Percentiles rank a stretch among this genome's conserved stretches.
These are phyloP conservation scores for Flaveria linearis DNA, from an alignment of 129 eudicot species.

Conservation along the genomic window DNA sequence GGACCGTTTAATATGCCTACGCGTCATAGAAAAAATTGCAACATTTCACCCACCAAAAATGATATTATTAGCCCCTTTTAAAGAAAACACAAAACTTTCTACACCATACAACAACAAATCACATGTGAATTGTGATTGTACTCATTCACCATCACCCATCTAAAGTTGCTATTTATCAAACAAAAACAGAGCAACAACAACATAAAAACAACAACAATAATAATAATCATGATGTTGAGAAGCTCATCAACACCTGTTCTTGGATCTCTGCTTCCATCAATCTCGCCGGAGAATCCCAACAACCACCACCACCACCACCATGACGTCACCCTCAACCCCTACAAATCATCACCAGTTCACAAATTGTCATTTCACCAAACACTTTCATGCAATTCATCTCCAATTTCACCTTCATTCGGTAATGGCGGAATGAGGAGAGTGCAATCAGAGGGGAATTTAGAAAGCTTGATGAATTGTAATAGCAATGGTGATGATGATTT, in stretches of 20 bases:
- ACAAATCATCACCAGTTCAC: conserved; percentile 42
- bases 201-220: neutral
- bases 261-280: conserved; percentile 62
- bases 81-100: conserved; percentile 9
- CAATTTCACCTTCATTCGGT: conserved; percentile 42
- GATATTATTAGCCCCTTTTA: neutral
- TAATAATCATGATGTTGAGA: conserved; percentile 54
- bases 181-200: conserved; percentile 1
- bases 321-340: conserved; percentile 33
- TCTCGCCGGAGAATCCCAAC: conserved; percentile 56
- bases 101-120: conserved; percentile 31
- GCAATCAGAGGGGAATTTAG: conserved; percentile 77
- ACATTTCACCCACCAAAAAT: conserved; percentile 32
- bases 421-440: conserved; percentile 45
- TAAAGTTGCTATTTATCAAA: conserved; percentile 1
- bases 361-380: conserved; percentile 42
- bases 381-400: conserved; percentile 48
- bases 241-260: conserved; percentile 92
- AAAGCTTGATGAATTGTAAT: conserved; percentile 33
- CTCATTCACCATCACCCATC: conserved; percentile 7
- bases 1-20: conserved; percentile 17
- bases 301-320: conserved; percentile 44
- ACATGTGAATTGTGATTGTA: conserved; percentile 30
- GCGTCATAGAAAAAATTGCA: neutral
- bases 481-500: conserved; percentile 42